Evolutionary conservation across 805 yeast species (phyloP), one percentile per base, ranked within the genome.

Genomic region (Metschnikowia colocasiae): DNA sequence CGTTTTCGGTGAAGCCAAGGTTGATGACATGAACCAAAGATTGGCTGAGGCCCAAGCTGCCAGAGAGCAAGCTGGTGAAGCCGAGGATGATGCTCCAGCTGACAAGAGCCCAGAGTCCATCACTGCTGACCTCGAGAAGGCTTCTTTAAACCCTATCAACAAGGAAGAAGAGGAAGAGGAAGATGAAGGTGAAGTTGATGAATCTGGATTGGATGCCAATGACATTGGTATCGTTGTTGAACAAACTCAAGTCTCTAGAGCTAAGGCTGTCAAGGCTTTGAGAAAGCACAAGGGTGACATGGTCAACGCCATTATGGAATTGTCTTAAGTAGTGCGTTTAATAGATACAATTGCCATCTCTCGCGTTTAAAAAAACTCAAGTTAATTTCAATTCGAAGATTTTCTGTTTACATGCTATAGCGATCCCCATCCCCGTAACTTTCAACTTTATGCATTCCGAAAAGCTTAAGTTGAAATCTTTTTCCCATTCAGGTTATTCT

Each of bases 1-100:
- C 62, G 97, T 92, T 59, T 91, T 92, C 64, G 99, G 99, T 76
- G 97, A 91, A 76, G 95, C 97, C 68, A 87, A 89, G 81, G 86
- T 87, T 60, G 97, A 92, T 73, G 96, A 92, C 78, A 76, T 90
- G 73, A 82, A 84, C 75, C 83, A 87, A 74, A 84, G 90, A 79
- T 79, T 87, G 73, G 85, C 86, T 67, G 86, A 83, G 68, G 85
- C 87, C 54, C 87, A 84, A 69, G 87, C 87, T 65, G 57, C 56
- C 10, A 87, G 87, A 57, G 87, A 83, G 71, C 82, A 80, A 56
- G 75, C 72, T 53, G 69, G 68, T 50, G 73, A 69, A 47, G 71
- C 71, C 49, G 61, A 64, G 47, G 67, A 64, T 46, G 61, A 57
- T 42, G 64, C 59, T 43, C 62, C 52, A 27, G 58, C 50, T 10